Base-by-base conservation (phyloP, 768 basidiomycete species). In the Termitomyces sp. region DNA sequence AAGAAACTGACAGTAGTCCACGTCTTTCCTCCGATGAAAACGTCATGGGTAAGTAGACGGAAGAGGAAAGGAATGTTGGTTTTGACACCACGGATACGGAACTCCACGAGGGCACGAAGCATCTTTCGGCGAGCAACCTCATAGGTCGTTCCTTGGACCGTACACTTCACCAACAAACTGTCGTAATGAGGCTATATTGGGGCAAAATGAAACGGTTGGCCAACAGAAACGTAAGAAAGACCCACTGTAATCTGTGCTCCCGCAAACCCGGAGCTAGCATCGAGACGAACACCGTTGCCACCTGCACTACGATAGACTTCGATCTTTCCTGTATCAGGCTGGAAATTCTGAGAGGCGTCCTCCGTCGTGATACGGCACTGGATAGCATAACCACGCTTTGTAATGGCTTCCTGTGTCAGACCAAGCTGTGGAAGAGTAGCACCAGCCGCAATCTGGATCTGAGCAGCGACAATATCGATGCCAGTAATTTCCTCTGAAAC, bases 21-120 rank as follows among this genome's bases (percentile, higher is more conserved):
- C 10, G 97, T 97, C 80, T 95, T 92, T 61, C 96, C 96, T 42
- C 86, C 89, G 66, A 98, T 91, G 78, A 97, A 99, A 67, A 95
- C 85, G 68, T 96, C 94, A 75, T 98, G 93, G 5, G 97, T 98
- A 66, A 99, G 82, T 32, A 99, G 86, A 62, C 96, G 92, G 86
- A 99, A 98, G 67, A 99, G 79, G 91, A 99, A 99, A 14, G 97
- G 97, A 66, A 98, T 98, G 76, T 98, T 98, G 67, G 97, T 99
- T 94, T 98, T 98, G 76, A 98, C 94, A 68, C 97, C 97, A 66
- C 97, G 94, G 68, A 99, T 98, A 69, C 97, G 92, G 88, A 98
- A 99, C 73, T 99, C 97, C 51, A 99, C 95, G n/a, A 99, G 85
- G 38, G 97, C 96, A 68, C 97, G 92, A 58, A 99, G 86, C 95